phyloP scores from a whole-genome alignment of 2,329 filamentous ascomycete genomes.

The Fusarium armeniacum region DNA sequence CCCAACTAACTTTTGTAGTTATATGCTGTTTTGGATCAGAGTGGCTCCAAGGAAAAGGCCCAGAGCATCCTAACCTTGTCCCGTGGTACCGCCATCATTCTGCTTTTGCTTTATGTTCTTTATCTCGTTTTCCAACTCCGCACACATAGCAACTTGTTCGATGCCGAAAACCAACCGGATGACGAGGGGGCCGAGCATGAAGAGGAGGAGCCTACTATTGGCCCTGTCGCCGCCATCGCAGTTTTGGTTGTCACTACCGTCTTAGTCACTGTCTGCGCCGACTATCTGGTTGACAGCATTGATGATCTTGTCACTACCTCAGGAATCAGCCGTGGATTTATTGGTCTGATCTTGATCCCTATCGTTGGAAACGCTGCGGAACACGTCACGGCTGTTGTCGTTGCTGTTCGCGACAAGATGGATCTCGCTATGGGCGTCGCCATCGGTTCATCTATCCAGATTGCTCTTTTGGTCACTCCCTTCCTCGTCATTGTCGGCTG shows the following conservation, averaged over 20 bases:
- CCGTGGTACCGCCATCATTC: slow-evolving; percentile 80
- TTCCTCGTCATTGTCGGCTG: slow-evolving; percentile 85
- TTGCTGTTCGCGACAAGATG: slow-evolving; percentile 84
- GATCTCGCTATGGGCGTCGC: slow-evolving; percentile 82
- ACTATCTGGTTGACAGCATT: slow-evolving; percentile 83
- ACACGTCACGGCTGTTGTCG: slow-evolving; percentile 84
- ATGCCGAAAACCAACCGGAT: slow-evolving; percentile 60
- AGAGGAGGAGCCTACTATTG: slow-evolving; percentile 67
- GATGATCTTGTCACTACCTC: slow-evolving; percentile 77
- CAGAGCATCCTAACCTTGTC: slow-evolving; percentile 78
- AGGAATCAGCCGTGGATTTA: slow-evolving; percentile 83
- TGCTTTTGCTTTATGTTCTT: slow-evolving; percentile 80
- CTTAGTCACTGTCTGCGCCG: slow-evolving; percentile 79
- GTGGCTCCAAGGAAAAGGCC: slow-evolving; percentile 59
- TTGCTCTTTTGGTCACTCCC: slow-evolving; percentile 84
- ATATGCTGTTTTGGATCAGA: slow-evolving; percentile 72
- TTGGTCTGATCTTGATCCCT: slow-evolving; percentile 82
- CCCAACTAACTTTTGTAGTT: slow-evolving; percentile 60
- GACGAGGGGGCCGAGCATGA: slow-evolving; percentile 60
- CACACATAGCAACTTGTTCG: slow-evolving; percentile 81
- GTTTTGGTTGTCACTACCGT: slow-evolving; percentile 79
- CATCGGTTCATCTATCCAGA: slow-evolving; percentile 86
- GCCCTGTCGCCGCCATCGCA: slow-evolving; percentile 72
- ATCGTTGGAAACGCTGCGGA: slow-evolving; percentile 86
- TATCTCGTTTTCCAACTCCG: slow-evolving; percentile 84